A percentile compares a stretch with the other conserved stretches of the same genome.
Conservation (phyloP, 2,329 filamentous ascomycete species). For the Ophiostoma sp. region DNA sequence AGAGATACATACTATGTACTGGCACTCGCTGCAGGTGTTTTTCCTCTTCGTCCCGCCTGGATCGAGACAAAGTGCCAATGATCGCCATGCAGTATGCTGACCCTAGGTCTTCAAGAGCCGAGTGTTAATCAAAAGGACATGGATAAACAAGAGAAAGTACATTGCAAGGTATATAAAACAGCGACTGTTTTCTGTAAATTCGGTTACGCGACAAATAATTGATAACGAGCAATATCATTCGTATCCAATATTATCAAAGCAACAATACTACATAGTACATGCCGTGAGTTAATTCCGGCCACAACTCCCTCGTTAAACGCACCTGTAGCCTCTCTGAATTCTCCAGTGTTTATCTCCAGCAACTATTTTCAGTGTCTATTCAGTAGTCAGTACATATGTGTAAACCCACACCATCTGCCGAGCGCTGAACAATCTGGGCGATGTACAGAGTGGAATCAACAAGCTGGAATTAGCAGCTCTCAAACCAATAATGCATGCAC, state of each 20-base stretch:
- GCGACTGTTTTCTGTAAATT: too few species aligned
- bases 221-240: not conserved
- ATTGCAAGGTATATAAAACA: too few species aligned
- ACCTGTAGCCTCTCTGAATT: not conserved
- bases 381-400: not conserved
- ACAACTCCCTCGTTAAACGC: too few species aligned
- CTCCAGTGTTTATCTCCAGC: not conserved
- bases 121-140: not conserved
- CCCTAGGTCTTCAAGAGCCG: slow-evolving; percentile 8
- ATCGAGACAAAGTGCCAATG: slow-evolving; percentile 10
- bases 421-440: not conserved
- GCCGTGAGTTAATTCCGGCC: not conserved
- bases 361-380: not conserved
- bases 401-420: not conserved
- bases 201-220: not conserved
- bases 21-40: not conserved
- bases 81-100: slow-evolving; percentile 9
- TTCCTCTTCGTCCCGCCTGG: slow-evolving; percentile 2
- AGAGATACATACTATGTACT: not conserved
- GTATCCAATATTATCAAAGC: not conserved
- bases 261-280: not conserved
- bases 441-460: too few species aligned
- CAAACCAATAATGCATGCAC: slow-evolving; percentile 6
- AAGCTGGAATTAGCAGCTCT: not conserved
- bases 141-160: not conserved